Conservation (phyloP, 1,284 basidiomycete species). For the Rhodotorula glutinis region DNA sequence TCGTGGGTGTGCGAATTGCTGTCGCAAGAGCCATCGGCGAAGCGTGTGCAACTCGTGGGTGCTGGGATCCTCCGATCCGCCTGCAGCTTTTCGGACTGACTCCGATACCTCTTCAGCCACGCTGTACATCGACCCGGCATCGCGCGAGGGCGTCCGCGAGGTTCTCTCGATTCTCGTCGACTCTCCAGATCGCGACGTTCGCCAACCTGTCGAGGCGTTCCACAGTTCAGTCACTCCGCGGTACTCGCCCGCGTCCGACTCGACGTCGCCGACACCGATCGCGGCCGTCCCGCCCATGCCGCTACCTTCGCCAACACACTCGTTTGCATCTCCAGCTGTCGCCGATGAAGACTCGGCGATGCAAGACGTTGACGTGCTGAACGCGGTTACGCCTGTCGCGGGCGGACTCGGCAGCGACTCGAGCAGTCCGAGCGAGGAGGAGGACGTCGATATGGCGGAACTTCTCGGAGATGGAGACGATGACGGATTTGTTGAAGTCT, state of each 20-base stretch:
- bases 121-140: constrained; percentile 44
- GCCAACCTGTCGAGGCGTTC: constrained; percentile 34
- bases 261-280: not conserved
- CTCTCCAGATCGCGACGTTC: constrained; percentile 43
- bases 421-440: too few species aligned
- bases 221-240: not conserved
- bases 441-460: constrained; percentile 1
- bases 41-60: constrained; percentile 54
- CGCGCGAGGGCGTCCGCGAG: constrained; percentile 40
- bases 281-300: not conserved
- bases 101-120: not conserved
- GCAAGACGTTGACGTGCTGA: not conserved
- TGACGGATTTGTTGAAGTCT: constrained; percentile 2
- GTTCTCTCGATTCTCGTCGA: constrained; percentile 41
- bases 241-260: not conserved
- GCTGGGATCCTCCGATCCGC: not conserved
- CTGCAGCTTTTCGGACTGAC: too few species aligned
- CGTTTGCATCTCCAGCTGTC: not conserved
- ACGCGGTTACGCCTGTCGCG: not conserved
- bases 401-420: not conserved
- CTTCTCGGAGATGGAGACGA: not conserved
- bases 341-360: not conserved
- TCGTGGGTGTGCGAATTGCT: constrained; percentile 83
- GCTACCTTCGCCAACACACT: not conserved
- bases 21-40: constrained; percentile 66